Base-by-base conservation (phyloP, 1,284 basidiomycete genomes). In the Sparassis latifolia region DNA sequence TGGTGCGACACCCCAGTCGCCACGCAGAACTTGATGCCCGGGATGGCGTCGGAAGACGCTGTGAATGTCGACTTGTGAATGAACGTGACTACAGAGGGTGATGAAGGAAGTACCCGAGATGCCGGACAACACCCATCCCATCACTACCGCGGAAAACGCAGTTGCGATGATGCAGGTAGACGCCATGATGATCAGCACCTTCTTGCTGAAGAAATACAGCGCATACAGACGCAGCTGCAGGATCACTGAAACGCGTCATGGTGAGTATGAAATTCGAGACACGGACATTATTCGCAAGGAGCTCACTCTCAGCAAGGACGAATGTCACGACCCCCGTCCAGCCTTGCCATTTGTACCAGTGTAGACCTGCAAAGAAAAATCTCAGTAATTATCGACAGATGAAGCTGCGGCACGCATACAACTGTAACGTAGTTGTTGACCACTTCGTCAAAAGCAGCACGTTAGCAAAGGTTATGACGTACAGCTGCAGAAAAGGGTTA, bases 171-270 rank as follows among this genome's bases (percentile, higher is more conserved):
- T 42, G 55, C 75, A 80, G 20, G 64, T 66, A 12, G 58, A 50
- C 5, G 68, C 61, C 74, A 79, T 78, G 20, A 77, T 52, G 3
- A 62, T 62, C 2, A 82, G 68, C 30, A 82, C 61, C 47, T 68
- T 73, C 56, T 73, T 77, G 62, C 79, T 71, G 32, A 78, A 60
- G 52, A 74, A 75, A 61, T 80, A 82, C 49, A 83, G 63, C 0
- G 79, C 80, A 59, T 79, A 81, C n/a, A 83, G 59, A n/a, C 80
- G 76, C 62, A 81, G 75, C 62, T 79, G 79, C 10, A 83, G 68
- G 52, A 81, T 79, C 31, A 75, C 78, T 82, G 52, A 40, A 1
- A 33, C 39, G 33, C n/a, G 20, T 20, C 20, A 20, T 20, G 20
- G 20, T 20, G 20, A 20, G 20, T 20, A 20, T 20, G 20, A 20